These are phyloP conservation scores for Phlyctochytrium bullatum DNA, from an alignment of 192 early-diverging fungal species.

Conservation along the genomic window DNA sequence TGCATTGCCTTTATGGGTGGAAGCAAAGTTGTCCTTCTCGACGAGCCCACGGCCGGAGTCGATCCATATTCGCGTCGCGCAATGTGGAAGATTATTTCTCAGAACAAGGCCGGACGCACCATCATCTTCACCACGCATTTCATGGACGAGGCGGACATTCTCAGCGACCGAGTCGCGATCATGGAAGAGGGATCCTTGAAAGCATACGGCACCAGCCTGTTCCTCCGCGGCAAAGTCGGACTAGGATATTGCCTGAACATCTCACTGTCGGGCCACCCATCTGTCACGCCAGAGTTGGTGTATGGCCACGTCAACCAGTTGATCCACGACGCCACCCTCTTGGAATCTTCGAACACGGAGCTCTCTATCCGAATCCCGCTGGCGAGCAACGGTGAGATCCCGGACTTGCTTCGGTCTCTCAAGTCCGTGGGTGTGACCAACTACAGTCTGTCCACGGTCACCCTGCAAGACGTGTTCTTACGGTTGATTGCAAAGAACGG, in stretches of 20 bases:
- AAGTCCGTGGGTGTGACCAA: conserved; percentile 16
- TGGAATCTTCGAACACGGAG: too few relatives aligned
- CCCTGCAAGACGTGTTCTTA: conserved; percentile 54
- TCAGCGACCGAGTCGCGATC: conserved; percentile 50
- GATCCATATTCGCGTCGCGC: conserved; percentile 48
- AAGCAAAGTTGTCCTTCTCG: conserved; percentile 42
- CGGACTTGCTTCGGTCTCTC: background rate
- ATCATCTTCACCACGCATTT: conserved; percentile 63
- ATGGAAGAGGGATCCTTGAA: conserved; percentile 47
- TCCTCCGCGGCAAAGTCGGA: conserved; percentile 58
- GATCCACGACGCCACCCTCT: too few relatives aligned
- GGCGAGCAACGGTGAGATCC: background rate
- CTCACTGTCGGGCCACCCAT: too few relatives aligned
- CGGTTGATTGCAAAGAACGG: too few relatives aligned
- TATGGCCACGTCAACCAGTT: too few relatives aligned
- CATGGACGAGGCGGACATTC: conserved; percentile 65
- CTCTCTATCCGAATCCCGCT: conserved; percentile 12
- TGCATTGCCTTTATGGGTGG: conserved; percentile 55
- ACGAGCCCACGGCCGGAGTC: conserved; percentile 63
- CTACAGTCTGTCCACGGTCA: conserved; percentile 45
- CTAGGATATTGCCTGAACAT: conserved; percentile 53
- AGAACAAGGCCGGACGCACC: conserved; percentile 42
- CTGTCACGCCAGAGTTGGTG: too few relatives aligned
- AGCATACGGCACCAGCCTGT: conserved; percentile 52
- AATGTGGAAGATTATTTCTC: conserved; percentile 57